Evolutionary conservation across 805 yeast genomes (phyloP).

Genomic region (Wickerhamomyces strasburgensis): DNA sequence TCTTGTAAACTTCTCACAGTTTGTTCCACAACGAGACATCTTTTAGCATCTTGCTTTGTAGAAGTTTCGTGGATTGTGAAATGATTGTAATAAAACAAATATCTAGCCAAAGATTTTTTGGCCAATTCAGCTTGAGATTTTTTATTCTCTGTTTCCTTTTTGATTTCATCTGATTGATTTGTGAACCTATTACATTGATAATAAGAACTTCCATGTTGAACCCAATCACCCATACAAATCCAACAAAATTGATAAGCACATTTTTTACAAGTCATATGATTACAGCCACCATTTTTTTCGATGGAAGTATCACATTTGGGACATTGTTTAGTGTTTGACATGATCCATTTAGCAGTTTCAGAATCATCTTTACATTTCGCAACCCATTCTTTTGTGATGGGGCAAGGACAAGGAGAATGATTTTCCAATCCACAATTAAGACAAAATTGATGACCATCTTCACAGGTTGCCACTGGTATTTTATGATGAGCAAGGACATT

Average conservation of each 20-base stretch:
- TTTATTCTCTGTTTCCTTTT: conserved; percentile 27
- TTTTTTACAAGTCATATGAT: conserved; percentile 85
- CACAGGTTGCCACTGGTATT: conserved; percentile 72
- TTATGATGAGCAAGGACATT: conserved; percentile 3
- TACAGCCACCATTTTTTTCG: conserved; percentile 95
- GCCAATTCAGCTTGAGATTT: conserved; percentile 34
- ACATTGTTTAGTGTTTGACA: conserved; percentile 78
- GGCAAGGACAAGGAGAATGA: conserved; percentile 85
- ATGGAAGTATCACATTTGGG: conserved; percentile 76
- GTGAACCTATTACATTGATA: conserved; percentile 65
- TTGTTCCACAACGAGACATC: conserved; percentile 58
- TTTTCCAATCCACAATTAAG: conserved; percentile 67
- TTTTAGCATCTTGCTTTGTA: conserved; percentile 61
- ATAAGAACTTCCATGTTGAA: conserved; percentile 53
- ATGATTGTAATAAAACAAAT: conserved; percentile 69
- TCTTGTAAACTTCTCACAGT: conserved; percentile 65
- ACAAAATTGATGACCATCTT: conserved; percentile 68
- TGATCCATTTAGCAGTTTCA: conserved; percentile 84
- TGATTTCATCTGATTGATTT: conserved; percentile 30
- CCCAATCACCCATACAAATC: conserved; percentile 84
- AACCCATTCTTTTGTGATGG: conserved; percentile 64
- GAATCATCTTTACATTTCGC: conserved; percentile 79
- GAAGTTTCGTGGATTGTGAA: conserved; percentile 75
- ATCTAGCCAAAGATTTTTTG: conserved; percentile 51
- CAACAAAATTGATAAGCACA: conserved; percentile 86